Base-by-base conservation (phyloP, 75 land plant genomes). In the Picea sitchensis region DNA sequence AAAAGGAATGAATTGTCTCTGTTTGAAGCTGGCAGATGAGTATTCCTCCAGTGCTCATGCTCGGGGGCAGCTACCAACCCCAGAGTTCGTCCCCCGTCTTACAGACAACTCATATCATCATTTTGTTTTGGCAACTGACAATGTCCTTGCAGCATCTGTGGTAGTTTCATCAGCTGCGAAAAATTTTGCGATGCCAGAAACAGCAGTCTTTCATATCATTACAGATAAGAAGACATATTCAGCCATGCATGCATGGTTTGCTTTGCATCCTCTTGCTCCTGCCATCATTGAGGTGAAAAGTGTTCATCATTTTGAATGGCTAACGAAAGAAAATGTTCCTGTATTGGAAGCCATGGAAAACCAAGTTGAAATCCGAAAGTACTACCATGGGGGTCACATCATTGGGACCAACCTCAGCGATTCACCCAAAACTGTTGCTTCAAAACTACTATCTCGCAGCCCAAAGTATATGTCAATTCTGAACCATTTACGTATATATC, bases 211-310 rank as follows among this genome's bases (percentile, higher is more conserved):
- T 34, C 98, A 95, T 83, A 86, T 95, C 17, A 82, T 95, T 67
- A 95, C 95, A 12, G 98, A 95, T 86, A 91, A 92, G 87, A 95
- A 95, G 88, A 95, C 98, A 11, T 90, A 91, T 79, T 76, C 94
- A 12, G 77, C 96, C 30, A 93, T 93, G 96, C 96, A 93, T 60
- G 87, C 96, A n/a, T 93, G 96, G 96, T 93, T 93, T 80, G 78
- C 94, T 14, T 78, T 88, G 41, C 77, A 93, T 80, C 79, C 90
- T 11, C 68, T 84, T n/a, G 68, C 77, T 23, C 81, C 94, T 68
- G 89, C 94, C 4, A 83, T 90, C 11, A 83, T 93, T 59, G 96
- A 93, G 83, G 96, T 91, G 61, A 89, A 86, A 79, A 87, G 86
- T 51, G 61, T 93, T 64, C 89, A 93, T 75, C 96, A 91, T 12